These are phyloP conservation scores for Ascochyta viciae-villosae DNA, from an alignment of 2,329 filamentous ascomycete species.

Conservation along the genomic window DNA sequence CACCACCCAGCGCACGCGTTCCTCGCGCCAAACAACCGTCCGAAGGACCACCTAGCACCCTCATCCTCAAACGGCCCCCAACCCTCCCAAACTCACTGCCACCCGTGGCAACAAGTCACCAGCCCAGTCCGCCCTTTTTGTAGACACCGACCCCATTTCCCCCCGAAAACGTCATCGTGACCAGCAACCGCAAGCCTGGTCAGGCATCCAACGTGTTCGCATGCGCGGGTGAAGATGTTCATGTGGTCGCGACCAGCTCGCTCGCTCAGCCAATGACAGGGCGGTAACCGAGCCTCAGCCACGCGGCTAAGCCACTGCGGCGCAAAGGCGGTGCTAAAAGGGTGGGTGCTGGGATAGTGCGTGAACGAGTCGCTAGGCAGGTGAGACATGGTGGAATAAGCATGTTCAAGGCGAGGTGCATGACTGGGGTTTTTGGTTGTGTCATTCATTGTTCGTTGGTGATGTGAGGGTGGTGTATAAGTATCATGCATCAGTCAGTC, in stretches of 20 bases:
- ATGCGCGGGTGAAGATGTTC: constrained; percentile 9
- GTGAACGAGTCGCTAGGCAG: constrained; percentile 17
- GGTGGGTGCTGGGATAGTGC: neutral
- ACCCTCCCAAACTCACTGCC: constrained; percentile 12
- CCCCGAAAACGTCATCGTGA: constrained; percentile 8
- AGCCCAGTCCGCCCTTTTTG: neutral
- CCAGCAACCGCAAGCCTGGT: neutral
- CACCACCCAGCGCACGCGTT: constrained; percentile 2
- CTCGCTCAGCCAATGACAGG: constrained; percentile 9
- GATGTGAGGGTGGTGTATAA: neutral
- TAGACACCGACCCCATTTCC: neutral
- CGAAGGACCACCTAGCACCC: constrained; percentile 1
- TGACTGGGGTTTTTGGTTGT: neutral
- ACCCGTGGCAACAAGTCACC: constrained; percentile 6
- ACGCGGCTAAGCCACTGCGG: constrained; percentile 11
- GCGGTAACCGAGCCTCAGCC: constrained; percentile 3
- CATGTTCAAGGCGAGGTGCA: constrained; percentile 10
- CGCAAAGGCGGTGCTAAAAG: constrained; percentile 12
- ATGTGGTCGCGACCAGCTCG: constrained; percentile 7
- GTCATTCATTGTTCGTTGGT: too few relatives aligned
- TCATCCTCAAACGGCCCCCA: constrained; percentile 8
- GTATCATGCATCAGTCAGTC: neutral
- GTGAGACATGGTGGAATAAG: constrained; percentile 17
- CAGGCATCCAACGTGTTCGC: constrained; percentile 18
- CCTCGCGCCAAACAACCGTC: neutral